A percentile compares a stretch with the other conserved stretches of the same genome.
phyloP scores from a whole-genome alignment of 768 basidiomycete genomes.

The Exidia glandulosa region DNA sequence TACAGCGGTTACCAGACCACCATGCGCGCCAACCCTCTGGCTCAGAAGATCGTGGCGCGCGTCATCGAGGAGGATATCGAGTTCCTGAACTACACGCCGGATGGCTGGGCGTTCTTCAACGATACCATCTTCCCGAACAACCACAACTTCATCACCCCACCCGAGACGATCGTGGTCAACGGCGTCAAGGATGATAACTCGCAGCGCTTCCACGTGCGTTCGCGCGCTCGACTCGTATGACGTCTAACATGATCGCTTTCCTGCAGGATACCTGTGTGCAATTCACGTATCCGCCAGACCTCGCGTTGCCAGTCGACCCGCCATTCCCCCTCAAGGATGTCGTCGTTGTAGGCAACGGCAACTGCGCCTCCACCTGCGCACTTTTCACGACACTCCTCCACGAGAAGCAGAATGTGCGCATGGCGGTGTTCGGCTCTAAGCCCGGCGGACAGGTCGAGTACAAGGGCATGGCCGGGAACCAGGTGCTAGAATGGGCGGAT shows the following conservation, averaged over 20 bases:
- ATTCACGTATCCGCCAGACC: background rate
- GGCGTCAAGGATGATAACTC: constrained; percentile 34
- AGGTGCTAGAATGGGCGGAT: background rate
- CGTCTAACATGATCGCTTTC: constrained; percentile 24
- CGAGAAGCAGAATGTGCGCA: constrained; percentile 40
- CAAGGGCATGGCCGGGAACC: constrained; percentile 13
- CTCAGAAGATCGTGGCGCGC: constrained; percentile 44
- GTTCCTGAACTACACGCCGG: constrained; percentile 35
- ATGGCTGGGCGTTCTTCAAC: constrained; percentile 43
- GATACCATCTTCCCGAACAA: constrained; percentile 27
- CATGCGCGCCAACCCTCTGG: constrained; percentile 42
- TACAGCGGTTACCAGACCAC: constrained; percentile 47
- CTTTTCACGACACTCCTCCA: constrained; percentile 54
- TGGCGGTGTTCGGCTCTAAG: constrained; percentile 48
- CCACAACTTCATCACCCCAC: constrained; percentile 36
- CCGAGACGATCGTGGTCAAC: constrained; percentile 32
- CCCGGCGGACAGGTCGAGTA: constrained; percentile 39
- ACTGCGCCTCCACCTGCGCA: constrained; percentile 52
- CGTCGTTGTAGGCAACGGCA: constrained; percentile 12
- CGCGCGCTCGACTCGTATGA: background rate
- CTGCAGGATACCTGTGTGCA: constrained; percentile 8
- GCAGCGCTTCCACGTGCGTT: constrained; percentile 34
- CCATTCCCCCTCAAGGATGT: constrained; percentile 34
- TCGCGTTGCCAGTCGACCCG: constrained; percentile 31
- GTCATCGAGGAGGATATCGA: constrained; percentile 36